Base-by-base conservation (phyloP, 2,329 filamentous ascomycete genomes). In the Cucurbitaria berberidis region DNA sequence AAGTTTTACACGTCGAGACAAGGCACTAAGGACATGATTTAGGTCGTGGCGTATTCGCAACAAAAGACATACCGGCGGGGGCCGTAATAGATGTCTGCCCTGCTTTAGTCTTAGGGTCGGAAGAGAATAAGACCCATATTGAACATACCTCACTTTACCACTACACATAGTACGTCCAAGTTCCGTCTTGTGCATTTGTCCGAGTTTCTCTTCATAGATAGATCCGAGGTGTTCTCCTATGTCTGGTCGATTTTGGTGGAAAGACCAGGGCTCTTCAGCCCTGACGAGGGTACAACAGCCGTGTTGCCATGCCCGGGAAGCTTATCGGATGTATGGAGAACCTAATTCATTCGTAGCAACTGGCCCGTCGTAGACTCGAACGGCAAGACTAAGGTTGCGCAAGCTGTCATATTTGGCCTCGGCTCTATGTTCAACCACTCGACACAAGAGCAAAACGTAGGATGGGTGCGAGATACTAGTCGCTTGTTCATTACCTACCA, bases 391-490 rank as follows among this genome's bases (percentile, higher is more conserved):
- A 66, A 66, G 22, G 76, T 68, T 29, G 78, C 78, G 0, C 82
- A 85, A 70, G 83, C 81, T 9, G 70, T 85, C 2, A 75, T 84
- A 26, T 74, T 85, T 32, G 83, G 83, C 2, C 71, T 86, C 0
- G 83, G 83, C 15, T 80, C 77, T 48, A 83, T 85, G 80, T 85
- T 85, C 73, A 85, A 86, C 53, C 83, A 86, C 59, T 82, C 81
- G 3, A 72, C 68, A 0, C 60, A 72, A 10, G 58, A 76, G 24
- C 83, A 85, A 59, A 86, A 86, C 62, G 80, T 85, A 3, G 81
- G 78, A 3, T 85, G 82, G 82, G 76, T 77, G 56, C 73, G 82
- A 19, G 79, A 85, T 66, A 40, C 81, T 1, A 63, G 73, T 3
- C 74, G 74, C 2, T 64, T 75, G 13, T 58, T 82, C 1, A 75